Percentiles rank a stretch among this genome's conserved stretches.
Evolutionary conservation across 208 protist genomes (phyloP).

Genomic region (Entamoeba histolytica): DNA sequence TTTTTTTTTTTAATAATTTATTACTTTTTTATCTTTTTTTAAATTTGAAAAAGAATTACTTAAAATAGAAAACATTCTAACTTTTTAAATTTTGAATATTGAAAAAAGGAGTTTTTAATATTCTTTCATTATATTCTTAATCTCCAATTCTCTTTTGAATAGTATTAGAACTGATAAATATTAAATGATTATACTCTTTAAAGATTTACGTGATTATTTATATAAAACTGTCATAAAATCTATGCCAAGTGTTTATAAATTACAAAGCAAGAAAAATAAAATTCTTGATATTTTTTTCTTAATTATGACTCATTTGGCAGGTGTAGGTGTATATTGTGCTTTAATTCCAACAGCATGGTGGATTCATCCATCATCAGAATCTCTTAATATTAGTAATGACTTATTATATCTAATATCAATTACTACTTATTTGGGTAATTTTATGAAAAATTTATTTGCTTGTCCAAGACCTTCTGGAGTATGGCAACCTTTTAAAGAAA

Average conservation of each 20-base stretch:
- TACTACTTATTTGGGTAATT: neutral
- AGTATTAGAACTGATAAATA: too few species aligned
- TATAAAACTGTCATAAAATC: neutral
- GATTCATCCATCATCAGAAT: neutral
- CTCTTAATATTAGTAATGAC: neutral
- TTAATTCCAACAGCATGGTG: neutral
- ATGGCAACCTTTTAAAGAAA: neutral
- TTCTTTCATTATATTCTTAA: too few species aligned
- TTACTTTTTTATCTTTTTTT: too few species aligned
- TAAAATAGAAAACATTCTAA: too few species aligned
- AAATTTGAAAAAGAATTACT: too few species aligned
- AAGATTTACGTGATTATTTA: neutral
- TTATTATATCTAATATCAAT: neutral
- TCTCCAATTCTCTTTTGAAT: too few species aligned
- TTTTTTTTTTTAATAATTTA: too few species aligned
- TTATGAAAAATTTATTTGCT: neutral
- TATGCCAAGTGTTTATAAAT: neutral
- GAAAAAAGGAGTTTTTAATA: too few species aligned
- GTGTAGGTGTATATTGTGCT: neutral
- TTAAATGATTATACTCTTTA: too few species aligned
- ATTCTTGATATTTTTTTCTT: neutral
- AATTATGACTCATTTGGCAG: neutral
- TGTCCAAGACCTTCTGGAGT: neutral
- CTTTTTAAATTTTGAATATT: too few species aligned
- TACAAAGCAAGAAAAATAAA: neutral